A percentile compares a stretch with the other conserved stretches of the same genome.
phyloP scores from a whole-genome alignment of 495 filamentous ascomycete genomes.

The Tuber brumale region DNA sequence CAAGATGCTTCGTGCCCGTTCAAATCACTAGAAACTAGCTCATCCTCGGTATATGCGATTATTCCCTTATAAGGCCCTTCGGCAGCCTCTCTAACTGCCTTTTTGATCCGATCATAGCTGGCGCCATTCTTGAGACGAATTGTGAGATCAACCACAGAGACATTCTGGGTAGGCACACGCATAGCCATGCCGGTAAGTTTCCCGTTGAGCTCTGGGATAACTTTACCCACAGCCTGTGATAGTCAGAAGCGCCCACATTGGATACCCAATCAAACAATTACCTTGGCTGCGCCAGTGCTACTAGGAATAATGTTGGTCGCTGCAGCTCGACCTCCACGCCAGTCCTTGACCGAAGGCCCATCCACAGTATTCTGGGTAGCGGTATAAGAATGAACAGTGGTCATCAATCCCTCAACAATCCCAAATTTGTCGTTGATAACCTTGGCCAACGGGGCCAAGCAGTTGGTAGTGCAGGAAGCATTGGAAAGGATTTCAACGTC shows the following conservation, averaged over 20 bases:
- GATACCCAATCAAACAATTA: background rate
- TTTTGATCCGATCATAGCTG: conserved; percentile 91
- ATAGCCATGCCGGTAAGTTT: conserved; percentile 99
- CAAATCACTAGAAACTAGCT: conserved; percentile 86
- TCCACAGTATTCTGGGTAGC: conserved; percentile 99
- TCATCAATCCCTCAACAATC: conserved; percentile 99
- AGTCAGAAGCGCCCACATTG: background rate
- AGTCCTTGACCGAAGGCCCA: conserved; percentile 96
- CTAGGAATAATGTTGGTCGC: conserved; percentile 99
- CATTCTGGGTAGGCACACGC: conserved; percentile 97
- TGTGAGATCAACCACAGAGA: conserved; percentile 97
- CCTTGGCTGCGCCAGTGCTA: conserved; percentile 97
- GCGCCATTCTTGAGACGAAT: conserved; percentile 85
- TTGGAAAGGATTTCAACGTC: conserved; percentile 92
- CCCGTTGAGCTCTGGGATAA: conserved; percentile 93
- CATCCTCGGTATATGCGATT: conserved; percentile 93
- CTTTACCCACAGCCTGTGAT: conserved; percentile 81
- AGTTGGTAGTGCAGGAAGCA: conserved; percentile 99
- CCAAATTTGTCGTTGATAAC: conserved; percentile 95
- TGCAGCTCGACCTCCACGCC: conserved; percentile 96
- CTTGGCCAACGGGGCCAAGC: conserved; percentile 97
- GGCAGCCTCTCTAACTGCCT: conserved; percentile 77
- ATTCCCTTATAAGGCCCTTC: conserved; percentile 83
- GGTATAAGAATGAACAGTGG: conserved; percentile 98
- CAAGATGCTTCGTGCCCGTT: conserved; percentile 86